A percentile compares a stretch with the other conserved stretches of the same genome.
These are phyloP conservation scores for Phytophthora europaea DNA, from an alignment of 352 stramenopile genomes.

Conservation along the genomic window DNA sequence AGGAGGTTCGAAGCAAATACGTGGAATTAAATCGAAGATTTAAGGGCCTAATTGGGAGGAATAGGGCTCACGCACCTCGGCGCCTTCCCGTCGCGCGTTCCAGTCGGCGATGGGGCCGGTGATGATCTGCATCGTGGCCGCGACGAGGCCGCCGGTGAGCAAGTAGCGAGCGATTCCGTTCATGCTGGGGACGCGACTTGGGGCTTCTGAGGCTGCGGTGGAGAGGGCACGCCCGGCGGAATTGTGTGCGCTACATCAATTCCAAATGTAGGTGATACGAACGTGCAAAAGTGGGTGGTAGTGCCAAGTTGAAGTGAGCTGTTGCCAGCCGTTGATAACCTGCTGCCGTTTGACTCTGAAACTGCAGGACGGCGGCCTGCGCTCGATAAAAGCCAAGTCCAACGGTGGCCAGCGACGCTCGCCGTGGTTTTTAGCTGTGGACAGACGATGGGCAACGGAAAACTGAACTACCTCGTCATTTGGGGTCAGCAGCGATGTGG, in stretches of 20 bases:
- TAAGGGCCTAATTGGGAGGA: neutral
- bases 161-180: constrained; percentile 82
- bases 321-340: neutral
- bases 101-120: constrained; percentile 75
- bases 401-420: constrained; percentile 18
- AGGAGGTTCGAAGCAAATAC: neutral
- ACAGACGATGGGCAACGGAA: neutral
- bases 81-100: constrained; percentile 78
- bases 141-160: constrained; percentile 73
- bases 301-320: neutral
- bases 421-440: neutral
- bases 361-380: neutral
- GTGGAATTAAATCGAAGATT: neutral
- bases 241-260: neutral
- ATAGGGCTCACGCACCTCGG: constrained; percentile 44
- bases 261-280: neutral
- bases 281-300: neutral
- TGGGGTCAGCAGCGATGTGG: constrained; percentile 10
- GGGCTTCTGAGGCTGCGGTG: constrained; percentile 30
- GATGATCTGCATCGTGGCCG: constrained; percentile 76
- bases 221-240: constrained; percentile 13
- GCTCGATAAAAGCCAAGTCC: constrained; percentile 11
- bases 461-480: constrained; percentile 7
- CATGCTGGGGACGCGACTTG: constrained; percentile 45
- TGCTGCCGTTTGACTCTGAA: constrained; percentile 3